phyloP scores from a whole-genome alignment of 2,329 filamentous ascomycete genomes.

The Neofusicoccum laricinum region DNA sequence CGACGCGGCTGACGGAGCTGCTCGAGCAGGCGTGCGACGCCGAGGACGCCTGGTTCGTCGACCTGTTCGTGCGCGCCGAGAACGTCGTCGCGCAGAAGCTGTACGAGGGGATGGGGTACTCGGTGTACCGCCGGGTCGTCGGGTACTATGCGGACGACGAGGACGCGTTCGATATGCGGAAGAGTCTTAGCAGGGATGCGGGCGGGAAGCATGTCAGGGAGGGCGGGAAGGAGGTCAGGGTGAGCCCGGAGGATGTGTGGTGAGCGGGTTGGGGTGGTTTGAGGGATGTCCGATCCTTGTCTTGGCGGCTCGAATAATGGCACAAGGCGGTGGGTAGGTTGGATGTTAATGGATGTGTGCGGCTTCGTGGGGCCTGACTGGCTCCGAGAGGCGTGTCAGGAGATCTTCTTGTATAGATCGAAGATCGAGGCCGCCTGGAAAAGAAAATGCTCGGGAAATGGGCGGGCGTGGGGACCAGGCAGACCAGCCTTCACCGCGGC shows the following conservation, averaged over 20 bases:
- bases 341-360: too few species aligned
- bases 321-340: too few species aligned
- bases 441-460: background rate
- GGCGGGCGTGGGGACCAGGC: background rate
- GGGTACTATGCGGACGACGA: conserved; percentile 95
- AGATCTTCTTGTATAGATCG: too few species aligned
- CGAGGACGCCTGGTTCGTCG: conserved; percentile 89
- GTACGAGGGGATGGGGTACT: conserved; percentile 88
- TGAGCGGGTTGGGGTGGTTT: conserved; percentile 36
- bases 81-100: conserved; percentile 85
- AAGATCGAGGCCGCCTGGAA: too few species aligned
- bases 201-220: conserved; percentile 72
- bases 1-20: conserved; percentile 75
- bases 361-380: too few species aligned
- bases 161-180: conserved; percentile 97
- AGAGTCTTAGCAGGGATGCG: conserved; percentile 78
- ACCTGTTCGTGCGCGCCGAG: conserved; percentile 86
- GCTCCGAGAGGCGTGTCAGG: too few species aligned
- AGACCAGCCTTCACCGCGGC: background rate
- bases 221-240: conserved; percentile 74
- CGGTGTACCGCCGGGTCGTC: conserved; percentile 81
- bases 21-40: conserved; percentile 80
- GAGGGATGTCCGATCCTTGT: background rate
- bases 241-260: conserved; percentile 85
- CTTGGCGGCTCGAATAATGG: too few species aligned